Conservation (phyloP, 2,329 filamentous ascomycete genomes). For the Paraconiothyrium brasiliense region DNA sequence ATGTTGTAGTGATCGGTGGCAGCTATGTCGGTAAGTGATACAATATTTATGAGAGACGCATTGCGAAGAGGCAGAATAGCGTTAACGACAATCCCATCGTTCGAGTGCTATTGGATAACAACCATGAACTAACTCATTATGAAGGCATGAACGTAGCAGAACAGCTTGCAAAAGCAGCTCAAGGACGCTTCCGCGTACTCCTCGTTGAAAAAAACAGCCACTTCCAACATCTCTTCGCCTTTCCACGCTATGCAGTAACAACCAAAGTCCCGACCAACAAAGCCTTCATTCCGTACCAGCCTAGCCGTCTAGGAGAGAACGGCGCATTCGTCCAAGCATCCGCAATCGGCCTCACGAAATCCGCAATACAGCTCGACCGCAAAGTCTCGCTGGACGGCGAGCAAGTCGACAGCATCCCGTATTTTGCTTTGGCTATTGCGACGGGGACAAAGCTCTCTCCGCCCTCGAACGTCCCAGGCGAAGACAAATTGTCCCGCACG, state of each 20-base stretch:
- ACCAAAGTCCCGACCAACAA: background rate
- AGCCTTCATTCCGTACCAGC: background rate
- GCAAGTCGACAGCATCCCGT: background rate
- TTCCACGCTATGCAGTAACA: background rate
- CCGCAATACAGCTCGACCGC: background rate
- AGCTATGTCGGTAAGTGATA: background rate
- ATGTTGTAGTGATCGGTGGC: background rate
- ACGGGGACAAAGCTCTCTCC: background rate
- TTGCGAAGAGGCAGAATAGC: no score
- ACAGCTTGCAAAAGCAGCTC: background rate
- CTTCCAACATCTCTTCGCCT: constrained; percentile 1
- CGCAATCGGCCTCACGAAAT: background rate
- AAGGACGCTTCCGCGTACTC: background rate
- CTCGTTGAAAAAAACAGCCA: background rate
- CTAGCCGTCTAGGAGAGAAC: background rate
- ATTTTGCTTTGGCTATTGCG: background rate
- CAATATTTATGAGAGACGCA: no score
- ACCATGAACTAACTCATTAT: background rate
- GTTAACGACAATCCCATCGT: no score
- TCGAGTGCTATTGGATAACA: background rate
- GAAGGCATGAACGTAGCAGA: background rate
- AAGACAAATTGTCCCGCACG: background rate
- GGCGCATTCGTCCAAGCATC: background rate
- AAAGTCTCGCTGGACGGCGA: background rate
- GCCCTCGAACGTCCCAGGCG: background rate